Evolutionary conservation across 2,329 filamentous ascomycete genomes (phyloP).

Genomic region (Piedraia hortae): DNA sequence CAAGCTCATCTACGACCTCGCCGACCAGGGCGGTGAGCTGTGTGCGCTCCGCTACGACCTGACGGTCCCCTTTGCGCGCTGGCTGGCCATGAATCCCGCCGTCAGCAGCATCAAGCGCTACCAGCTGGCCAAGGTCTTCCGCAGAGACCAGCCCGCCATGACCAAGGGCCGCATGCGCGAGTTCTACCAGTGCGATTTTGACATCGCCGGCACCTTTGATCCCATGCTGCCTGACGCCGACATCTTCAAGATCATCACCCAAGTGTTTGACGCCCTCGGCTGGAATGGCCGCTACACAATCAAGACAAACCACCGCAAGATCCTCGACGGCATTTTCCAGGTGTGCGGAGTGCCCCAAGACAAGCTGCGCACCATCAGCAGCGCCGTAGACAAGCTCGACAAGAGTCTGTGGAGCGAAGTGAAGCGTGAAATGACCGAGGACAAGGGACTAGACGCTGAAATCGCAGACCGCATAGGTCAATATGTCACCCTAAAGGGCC

Average conservation of each 20-base stretch:
- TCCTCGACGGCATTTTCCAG: conserved; percentile 74
- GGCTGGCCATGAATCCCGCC: conserved; percentile 69
- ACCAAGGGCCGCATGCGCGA: conserved; percentile 82
- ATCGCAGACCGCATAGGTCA: conserved; percentile 70
- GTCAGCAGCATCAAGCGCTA: conserved; percentile 75
- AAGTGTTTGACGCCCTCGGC: conserved; percentile 59
- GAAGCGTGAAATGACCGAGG: conserved; percentile 72
- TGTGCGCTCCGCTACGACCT: conserved; percentile 67
- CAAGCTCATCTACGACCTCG: conserved; percentile 73
- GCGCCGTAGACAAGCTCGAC: conserved; percentile 85
- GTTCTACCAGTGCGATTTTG: conserved; percentile 94
- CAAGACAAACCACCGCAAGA: conserved; percentile 87
- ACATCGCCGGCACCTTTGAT: conserved; percentile 71
- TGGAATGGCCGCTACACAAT: conserved; percentile 55
- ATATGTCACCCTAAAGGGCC: conserved; percentile 57
- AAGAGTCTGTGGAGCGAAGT: conserved; percentile 74
- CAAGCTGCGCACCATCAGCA: conserved; percentile 70
- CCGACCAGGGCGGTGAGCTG: conserved; percentile 66
- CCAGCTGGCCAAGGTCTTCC: conserved; percentile 81
- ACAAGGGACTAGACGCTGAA: conserved; percentile 51
- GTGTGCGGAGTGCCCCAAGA: conserved; percentile 70
- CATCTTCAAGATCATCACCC: conserved; percentile 55
- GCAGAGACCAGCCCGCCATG: conserved; percentile 58
- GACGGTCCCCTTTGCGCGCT: conserved; percentile 74
- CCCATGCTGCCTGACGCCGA: conserved; percentile 82